These are phyloP conservation scores for Myxozyma melibiosi DNA, from an alignment of 805 yeast genomes.

Conservation along the genomic window DNA sequence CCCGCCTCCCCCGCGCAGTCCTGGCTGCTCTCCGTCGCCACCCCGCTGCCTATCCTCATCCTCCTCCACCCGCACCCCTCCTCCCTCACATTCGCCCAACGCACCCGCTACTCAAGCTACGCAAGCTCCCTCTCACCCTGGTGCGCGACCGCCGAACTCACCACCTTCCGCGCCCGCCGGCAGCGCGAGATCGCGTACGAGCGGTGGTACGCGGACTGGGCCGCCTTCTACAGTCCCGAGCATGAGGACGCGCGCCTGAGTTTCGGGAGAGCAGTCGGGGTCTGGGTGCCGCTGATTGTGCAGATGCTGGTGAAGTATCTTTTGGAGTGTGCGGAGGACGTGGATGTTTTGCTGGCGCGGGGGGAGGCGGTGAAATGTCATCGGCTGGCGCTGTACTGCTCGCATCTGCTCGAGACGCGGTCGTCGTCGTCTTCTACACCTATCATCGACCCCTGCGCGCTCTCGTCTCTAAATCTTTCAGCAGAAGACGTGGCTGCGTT, in stretches of 20 bases:
- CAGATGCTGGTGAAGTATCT: constrained; percentile 1
- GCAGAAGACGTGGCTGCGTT: constrained; percentile 6
- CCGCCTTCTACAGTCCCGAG: neutral
- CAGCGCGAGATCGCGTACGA: constrained; percentile 8
- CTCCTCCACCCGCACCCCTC: constrained; percentile 1
- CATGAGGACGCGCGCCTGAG: neutral
- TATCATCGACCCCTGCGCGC: constrained; percentile 1
- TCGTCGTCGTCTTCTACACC: neutral
- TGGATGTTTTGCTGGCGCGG: neutral
- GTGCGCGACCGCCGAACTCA: constrained; percentile 8
- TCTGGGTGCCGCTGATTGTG: constrained; percentile 6
- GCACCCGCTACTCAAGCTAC: neutral
- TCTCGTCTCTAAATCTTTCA: neutral
- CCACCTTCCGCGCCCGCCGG: constrained; percentile 2
- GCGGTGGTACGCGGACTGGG: constrained; percentile 9
- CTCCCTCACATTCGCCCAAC: too few species aligned
- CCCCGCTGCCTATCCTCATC: neutral
- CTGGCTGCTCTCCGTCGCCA: neutral
- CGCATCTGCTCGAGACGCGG: neutral
- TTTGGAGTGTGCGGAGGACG: neutral
- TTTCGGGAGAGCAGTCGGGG: neutral
- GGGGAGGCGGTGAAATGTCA: constrained; percentile 8
- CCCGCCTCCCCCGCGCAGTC: neutral
- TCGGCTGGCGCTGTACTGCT: constrained; percentile 11
- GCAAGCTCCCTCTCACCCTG: neutral